phyloP scores from a whole-genome alignment of 345 rosid genomes.

The Moricandia arvensis region DNA sequence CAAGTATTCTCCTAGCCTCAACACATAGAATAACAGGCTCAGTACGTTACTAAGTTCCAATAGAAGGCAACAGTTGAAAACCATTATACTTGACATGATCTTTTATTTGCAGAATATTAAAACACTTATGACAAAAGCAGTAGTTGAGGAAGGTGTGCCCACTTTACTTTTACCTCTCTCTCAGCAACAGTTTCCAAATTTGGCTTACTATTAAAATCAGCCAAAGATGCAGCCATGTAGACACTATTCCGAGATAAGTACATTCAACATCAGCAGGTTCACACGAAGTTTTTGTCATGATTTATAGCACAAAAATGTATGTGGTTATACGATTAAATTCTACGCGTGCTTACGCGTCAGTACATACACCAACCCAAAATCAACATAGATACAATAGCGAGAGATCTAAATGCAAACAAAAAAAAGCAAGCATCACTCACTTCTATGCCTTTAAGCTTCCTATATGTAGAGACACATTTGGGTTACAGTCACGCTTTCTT shows the following conservation, averaged over 20 bases:
- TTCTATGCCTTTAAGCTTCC: not conserved
- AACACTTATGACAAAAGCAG: slow-evolving; percentile 15
- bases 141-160: not conserved
- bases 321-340: not conserved
- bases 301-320: no score
- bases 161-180: slow-evolving; percentile 19
- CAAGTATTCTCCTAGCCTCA: not conserved
- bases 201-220: slow-evolving; percentile 32
- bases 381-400: slow-evolving; percentile 5
- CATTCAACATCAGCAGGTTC: slow-evolving; percentile 1
- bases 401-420: slow-evolving; percentile 17
- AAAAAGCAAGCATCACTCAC: slow-evolving; percentile 27
- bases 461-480: no score
- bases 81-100: slow-evolving; percentile 13
- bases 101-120: slow-evolving; percentile 19
- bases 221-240: slow-evolving; percentile 19
- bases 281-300: not conserved
- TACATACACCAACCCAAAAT: slow-evolving; percentile 5
- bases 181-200: slow-evolving; percentile 23
- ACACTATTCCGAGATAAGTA: slow-evolving; percentile 5
- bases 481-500: no score
- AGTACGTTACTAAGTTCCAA: slow-evolving; percentile 9
- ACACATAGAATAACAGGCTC: slow-evolving; percentile 7
- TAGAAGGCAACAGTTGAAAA: slow-evolving; percentile 8
- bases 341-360: not conserved